Evolutionary conservation across 2,329 filamentous ascomycete genomes (phyloP).

Genomic region (Fusarium kyushuense): DNA sequence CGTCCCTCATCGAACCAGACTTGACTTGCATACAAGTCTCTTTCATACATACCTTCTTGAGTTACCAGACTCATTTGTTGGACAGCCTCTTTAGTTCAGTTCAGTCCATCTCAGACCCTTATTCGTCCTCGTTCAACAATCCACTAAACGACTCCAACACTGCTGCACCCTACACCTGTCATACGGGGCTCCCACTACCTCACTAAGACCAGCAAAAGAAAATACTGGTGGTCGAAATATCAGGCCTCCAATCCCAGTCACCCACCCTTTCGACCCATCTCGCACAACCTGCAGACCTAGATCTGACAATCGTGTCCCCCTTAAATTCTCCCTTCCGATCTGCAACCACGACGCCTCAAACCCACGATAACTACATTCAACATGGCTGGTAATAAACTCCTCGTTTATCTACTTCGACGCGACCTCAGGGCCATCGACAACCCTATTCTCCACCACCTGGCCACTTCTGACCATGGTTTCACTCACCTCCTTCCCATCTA

Average conservation of each 20-base stretch:
- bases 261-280: slow-evolving; percentile 3
- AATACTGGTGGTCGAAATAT: slow-evolving; percentile 10
- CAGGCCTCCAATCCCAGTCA: slow-evolving; percentile 10
- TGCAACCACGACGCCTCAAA: background rate
- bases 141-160: slow-evolving; percentile 6
- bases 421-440: slow-evolving; percentile 82
- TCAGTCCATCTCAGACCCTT: background rate
- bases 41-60: background rate
- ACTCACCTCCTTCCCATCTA: slow-evolving; percentile 80
- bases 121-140: slow-evolving; percentile 4
- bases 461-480: slow-evolving; percentile 64
- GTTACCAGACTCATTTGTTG: slow-evolving; percentile 25
- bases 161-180: slow-evolving; percentile 12
- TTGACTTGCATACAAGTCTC: background rate
- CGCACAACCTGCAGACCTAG: slow-evolving; percentile 13
- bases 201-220: slow-evolving; percentile 2
- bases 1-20: slow-evolving; percentile 16
- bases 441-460: slow-evolving; percentile 73
- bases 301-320: slow-evolving; percentile 20
- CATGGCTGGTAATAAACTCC: slow-evolving; percentile 61
- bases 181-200: slow-evolving; percentile 8
- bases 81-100: background rate
- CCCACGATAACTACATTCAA: background rate
- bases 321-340: background rate
- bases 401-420: slow-evolving; percentile 78